These are phyloP conservation scores for Coemansia sp. DNA, from an alignment of 192 early-diverging fungal species.

Conservation along the genomic window DNA sequence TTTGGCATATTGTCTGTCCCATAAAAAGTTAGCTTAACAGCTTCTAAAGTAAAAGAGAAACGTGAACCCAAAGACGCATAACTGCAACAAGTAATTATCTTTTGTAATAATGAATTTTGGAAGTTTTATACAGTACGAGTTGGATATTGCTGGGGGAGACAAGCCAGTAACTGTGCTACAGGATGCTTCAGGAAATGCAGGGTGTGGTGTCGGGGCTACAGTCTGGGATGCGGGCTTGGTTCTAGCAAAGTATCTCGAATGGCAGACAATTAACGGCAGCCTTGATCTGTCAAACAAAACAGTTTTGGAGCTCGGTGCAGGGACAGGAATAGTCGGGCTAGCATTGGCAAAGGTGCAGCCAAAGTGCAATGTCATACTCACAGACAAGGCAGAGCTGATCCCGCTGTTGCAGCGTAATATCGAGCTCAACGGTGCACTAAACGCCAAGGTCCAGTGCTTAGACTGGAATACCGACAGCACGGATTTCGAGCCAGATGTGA, in stretches of 20 bases:
- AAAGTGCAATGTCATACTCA: slow-evolving; percentile 15
- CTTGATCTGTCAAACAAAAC: slow-evolving; percentile 30
- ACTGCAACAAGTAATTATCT: too few relatives aligned
- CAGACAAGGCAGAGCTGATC: slow-evolving; percentile 35
- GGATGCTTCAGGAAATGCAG: slow-evolving; percentile 20
- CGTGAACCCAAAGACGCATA: too few relatives aligned
- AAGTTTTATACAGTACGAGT: slow-evolving; percentile 22
- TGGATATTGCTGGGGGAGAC: slow-evolving; percentile 18
- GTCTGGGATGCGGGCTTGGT: slow-evolving; percentile 44
- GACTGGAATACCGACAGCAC: slow-evolving; percentile 14
- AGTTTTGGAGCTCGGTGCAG: slow-evolving; percentile 36
- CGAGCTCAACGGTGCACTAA: slow-evolving; percentile 13
- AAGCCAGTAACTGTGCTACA: slow-evolving; percentile 25
- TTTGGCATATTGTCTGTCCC: too few relatives aligned
- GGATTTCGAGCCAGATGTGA: slow-evolving; percentile 11
- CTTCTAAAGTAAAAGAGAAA: too few relatives aligned
- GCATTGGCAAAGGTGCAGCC: slow-evolving; percentile 29
- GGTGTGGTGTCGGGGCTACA: slow-evolving; percentile 33
- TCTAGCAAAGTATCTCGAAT: slow-evolving; percentile 38
- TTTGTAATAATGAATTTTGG: slow-evolving; percentile 13
- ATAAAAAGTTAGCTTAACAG: too few relatives aligned
- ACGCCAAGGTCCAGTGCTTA: slow-evolving; percentile 12
- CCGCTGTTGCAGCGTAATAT: slow-evolving; percentile 35
- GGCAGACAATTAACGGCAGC: slow-evolving; percentile 9
- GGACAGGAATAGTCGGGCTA: slow-evolving; percentile 41